Conservation (phyloP, 768 basidiomycete species). For the Phaeolepiota aurea region DNA sequence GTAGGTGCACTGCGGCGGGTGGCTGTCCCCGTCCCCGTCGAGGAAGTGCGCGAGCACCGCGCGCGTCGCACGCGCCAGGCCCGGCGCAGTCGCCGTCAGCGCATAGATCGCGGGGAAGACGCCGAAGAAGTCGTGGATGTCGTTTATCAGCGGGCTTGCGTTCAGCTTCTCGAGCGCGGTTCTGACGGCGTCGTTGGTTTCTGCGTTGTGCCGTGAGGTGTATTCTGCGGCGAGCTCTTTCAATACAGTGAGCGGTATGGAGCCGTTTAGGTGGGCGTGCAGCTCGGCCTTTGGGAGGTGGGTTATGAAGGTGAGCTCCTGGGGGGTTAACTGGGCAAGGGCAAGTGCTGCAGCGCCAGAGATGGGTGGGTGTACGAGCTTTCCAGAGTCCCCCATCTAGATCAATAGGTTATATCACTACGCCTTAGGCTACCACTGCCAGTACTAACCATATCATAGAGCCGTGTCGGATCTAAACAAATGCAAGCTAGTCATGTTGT, state of each 20-base stretch:
- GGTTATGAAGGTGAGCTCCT: slow-evolving; percentile 48
- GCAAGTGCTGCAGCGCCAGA: slow-evolving; percentile 43
- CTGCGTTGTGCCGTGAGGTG: slow-evolving; percentile 7
- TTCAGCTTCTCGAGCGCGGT: slow-evolving; percentile 29
- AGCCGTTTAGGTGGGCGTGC: slow-evolving; percentile 82
- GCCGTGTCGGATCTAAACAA: too few species aligned
- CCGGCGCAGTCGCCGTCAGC: slow-evolving; percentile 51
- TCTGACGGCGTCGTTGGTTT: slow-evolving; percentile 18
- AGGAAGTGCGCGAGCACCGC: slow-evolving; percentile 67
- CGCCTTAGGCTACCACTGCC: too few species aligned
- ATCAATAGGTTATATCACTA: too few species aligned
- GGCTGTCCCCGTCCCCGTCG: slow-evolving; percentile 21
- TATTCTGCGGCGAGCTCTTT: slow-evolving; percentile 51
- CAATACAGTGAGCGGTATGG: slow-evolving; percentile 60
- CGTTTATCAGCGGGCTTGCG: slow-evolving; percentile 34
- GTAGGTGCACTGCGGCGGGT: slow-evolving; percentile 62
- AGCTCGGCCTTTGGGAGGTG: slow-evolving; percentile 67
- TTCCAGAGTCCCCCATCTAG: background rate
- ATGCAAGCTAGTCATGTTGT: background rate
- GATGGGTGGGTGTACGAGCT: slow-evolving; percentile 15
- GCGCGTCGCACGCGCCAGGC: slow-evolving; percentile 46
- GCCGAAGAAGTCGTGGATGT: slow-evolving; percentile 63
- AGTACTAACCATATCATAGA: too few species aligned
- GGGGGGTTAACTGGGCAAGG: slow-evolving; percentile 37
- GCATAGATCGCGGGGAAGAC: slow-evolving; percentile 78